These are phyloP conservation scores for Globisporangium lucens DNA, from an alignment of 352 stramenopile genomes.

Conservation along the genomic window DNA sequence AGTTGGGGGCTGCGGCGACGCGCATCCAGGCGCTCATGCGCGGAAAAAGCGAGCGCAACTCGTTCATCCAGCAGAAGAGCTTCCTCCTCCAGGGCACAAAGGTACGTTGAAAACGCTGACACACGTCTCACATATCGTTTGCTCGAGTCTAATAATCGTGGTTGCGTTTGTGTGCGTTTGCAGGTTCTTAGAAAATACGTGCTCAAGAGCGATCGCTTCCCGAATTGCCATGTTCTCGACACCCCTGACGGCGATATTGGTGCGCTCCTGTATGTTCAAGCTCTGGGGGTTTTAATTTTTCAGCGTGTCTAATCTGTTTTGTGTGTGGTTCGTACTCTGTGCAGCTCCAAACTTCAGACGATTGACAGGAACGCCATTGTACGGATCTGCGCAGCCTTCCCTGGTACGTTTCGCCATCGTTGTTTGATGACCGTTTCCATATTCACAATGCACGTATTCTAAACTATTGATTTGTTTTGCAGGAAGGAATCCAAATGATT, in stretches of 20 bases:
- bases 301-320: background rate
- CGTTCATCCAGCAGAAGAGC: constrained; percentile 49
- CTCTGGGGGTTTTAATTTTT: background rate
- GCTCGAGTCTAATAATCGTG: background rate
- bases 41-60: constrained; percentile 48
- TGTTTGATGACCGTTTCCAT: background rate
- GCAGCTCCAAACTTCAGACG: constrained; percentile 77
- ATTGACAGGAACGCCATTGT: constrained; percentile 63
- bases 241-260: constrained; percentile 61
- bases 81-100: constrained; percentile 70
- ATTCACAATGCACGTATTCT: background rate
- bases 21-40: constrained; percentile 72
- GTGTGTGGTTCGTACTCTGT: background rate
- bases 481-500: constrained; percentile 79
- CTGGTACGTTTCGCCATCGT: constrained; percentile 33
- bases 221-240: constrained; percentile 70
- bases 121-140: background rate
- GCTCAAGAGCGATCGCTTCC: constrained; percentile 80
- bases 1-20: constrained; percentile 42
- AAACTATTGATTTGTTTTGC: constrained; percentile 10
- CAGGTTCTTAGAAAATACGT: constrained; percentile 82
- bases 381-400: constrained; percentile 70
- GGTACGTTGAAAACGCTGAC: constrained; percentile 20
- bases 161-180: constrained; percentile 7
- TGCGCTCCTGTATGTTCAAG: constrained; percentile 14